Evolutionary conservation across 2,329 filamentous ascomycete genomes (phyloP).

Genomic region (Ascomycota sp.): DNA sequence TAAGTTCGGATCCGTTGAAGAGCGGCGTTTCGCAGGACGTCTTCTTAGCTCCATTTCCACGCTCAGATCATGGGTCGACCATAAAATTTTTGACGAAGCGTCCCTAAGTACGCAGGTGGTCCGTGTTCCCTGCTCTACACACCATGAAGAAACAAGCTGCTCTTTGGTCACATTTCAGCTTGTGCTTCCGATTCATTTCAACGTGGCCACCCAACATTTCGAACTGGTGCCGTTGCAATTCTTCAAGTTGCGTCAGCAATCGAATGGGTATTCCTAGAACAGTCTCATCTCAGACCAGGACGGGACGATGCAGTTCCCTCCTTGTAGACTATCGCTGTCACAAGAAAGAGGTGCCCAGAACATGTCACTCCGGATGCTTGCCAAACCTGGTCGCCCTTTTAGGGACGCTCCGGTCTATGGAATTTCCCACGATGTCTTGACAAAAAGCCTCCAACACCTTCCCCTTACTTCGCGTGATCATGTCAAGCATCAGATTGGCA

Average conservation of each 20-base stretch:
- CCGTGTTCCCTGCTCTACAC: constrained; percentile 16
- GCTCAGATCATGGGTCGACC: constrained; percentile 19
- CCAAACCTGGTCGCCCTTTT: background rate
- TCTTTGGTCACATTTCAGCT: constrained; percentile 31
- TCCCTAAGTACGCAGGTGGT: constrained; percentile 20
- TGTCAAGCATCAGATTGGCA: constrained; percentile 17
- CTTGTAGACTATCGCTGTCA: background rate
- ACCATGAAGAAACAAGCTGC: constrained; percentile 1
- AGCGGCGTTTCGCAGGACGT: constrained; percentile 18
- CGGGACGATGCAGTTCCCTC: background rate
- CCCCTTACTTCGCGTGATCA: constrained; percentile 2
- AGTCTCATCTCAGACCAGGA: constrained; percentile 19
- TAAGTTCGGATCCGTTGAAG: background rate
- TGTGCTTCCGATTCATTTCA: constrained; percentile 37
- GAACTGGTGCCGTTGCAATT: constrained; percentile 39
- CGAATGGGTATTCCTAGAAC: constrained; percentile 17
- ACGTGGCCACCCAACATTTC: constrained; percentile 25
- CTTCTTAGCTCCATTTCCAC: constrained; percentile 20
- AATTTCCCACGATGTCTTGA: background rate
- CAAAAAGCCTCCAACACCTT: background rate
- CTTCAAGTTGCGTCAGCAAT: constrained; percentile 43
- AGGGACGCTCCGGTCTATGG: background rate
- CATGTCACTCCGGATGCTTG: background rate
- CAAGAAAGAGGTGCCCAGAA: background rate
- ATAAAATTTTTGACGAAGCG: constrained; percentile 24